phyloP scores from a whole-genome alignment of 1,284 basidiomycete genomes.

The Cutaneotrichosporon mucoides region DNA sequence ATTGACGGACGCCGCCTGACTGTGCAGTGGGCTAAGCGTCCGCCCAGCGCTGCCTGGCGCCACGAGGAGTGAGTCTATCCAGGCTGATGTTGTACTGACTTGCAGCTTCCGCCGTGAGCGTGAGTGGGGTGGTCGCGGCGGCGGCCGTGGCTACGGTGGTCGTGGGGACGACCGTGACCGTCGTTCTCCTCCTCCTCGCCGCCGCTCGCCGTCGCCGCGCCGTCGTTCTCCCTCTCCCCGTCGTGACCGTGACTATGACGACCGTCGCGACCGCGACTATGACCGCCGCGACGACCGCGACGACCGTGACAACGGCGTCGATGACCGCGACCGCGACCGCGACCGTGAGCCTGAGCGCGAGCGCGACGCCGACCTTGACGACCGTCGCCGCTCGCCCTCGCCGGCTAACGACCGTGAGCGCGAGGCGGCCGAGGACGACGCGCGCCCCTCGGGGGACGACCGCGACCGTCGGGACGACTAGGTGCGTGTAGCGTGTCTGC shows the following conservation, averaged over 20 bases:
- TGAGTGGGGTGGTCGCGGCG: constrained; percentile 33
- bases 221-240: too few relatives aligned
- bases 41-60: constrained; percentile 80
- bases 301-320: constrained; percentile 1
- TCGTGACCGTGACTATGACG: too few relatives aligned
- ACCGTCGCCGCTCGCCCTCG: too few relatives aligned
- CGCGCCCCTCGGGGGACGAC: constrained; percentile 10
- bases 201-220: constrained; percentile 26
- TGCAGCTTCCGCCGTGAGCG: constrained; percentile 42
- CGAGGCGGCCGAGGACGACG: constrained; percentile 4
- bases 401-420: not conserved
- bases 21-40: constrained; percentile 87
- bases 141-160: not conserved
- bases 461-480: constrained; percentile 22
- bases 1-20: constrained; percentile 78
- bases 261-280: constrained; percentile 26
- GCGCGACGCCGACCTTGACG: not conserved
- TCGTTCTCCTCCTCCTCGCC: constrained; percentile 8
- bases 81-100: not conserved
- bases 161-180: constrained; percentile 6
- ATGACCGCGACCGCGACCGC: constrained; percentile 29
- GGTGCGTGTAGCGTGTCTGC: not conserved
- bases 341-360: constrained; percentile 13
- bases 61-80: constrained; percentile 54
- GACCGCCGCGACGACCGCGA: constrained; percentile 27